Evolutionary conservation across 352 stramenopile species (phyloP).

Genomic region (Phytophthora vignae): DNA sequence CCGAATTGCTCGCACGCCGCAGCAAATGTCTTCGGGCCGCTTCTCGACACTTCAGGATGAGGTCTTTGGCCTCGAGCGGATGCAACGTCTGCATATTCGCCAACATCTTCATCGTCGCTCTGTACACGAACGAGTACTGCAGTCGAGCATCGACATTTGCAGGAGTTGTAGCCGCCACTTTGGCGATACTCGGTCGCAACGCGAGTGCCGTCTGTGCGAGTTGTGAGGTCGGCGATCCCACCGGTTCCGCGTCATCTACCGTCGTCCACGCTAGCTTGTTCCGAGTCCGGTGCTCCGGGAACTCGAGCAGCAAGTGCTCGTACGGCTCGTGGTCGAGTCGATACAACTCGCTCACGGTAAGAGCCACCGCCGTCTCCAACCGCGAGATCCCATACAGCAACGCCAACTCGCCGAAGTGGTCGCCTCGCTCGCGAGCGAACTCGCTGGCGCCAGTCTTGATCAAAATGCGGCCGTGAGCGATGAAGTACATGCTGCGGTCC

Average conservation of each 20-base stretch:
- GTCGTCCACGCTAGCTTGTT: constrained; percentile 67
- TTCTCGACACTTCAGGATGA: constrained; percentile 46
- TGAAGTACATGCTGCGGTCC: constrained; percentile 54
- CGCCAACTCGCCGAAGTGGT: constrained; percentile 67
- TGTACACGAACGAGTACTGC: constrained; percentile 56
- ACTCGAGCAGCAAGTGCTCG: constrained; percentile 69
- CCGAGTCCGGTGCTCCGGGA: constrained; percentile 64
- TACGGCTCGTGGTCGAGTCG: constrained; percentile 70
- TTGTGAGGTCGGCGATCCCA: neutral
- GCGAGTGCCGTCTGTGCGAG: constrained; percentile 13
- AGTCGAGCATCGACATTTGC: constrained; percentile 50
- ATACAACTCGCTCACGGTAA: constrained; percentile 70
- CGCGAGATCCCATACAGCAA: constrained; percentile 49
- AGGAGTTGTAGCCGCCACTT: neutral
- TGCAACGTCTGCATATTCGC: constrained; percentile 49
- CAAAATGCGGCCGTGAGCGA: constrained; percentile 62
- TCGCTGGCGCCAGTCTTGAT: constrained; percentile 59
- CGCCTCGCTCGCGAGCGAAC: constrained; percentile 58
- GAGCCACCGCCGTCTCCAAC: constrained; percentile 67
- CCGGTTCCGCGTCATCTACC: neutral
- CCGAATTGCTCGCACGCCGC: neutral
- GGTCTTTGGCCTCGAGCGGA: constrained; percentile 61
- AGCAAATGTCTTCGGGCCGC: constrained; percentile 46
- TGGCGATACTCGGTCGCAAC: constrained; percentile 24
- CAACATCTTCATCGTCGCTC: constrained; percentile 58